Percentiles rank a stretch among this genome's conserved stretches.
Evolutionary conservation across 192 early-diverging fungal genomes (phyloP).

Genomic region (Spizellomyces sp.): DNA sequence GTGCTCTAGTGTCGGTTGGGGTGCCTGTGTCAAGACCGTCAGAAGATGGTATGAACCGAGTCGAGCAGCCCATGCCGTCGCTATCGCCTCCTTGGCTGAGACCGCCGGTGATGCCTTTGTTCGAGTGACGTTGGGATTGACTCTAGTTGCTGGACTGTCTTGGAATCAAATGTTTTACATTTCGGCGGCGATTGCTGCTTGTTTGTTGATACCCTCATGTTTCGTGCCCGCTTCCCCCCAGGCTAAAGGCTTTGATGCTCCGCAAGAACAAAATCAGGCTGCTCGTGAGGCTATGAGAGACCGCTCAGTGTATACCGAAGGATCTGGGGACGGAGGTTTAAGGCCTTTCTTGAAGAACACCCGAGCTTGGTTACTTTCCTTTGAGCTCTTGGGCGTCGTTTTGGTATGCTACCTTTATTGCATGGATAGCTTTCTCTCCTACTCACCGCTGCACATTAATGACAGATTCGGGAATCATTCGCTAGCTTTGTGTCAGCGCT

Average conservation of each 20-base stretch:
- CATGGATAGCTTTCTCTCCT: background rate
- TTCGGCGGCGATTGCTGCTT: constrained; percentile 9
- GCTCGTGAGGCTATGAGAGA: constrained; percentile 19
- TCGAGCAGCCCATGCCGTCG: constrained; percentile 25
- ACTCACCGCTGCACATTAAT: background rate
- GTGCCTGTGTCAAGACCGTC: constrained; percentile 28
- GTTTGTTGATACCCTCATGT: constrained; percentile 15
- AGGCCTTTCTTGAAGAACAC: constrained; percentile 15
- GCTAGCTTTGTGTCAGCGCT: constrained; percentile 25
- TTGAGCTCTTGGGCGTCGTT: constrained; percentile 22
- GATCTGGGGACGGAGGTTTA: background rate
- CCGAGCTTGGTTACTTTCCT: constrained; percentile 22
- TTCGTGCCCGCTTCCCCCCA: constrained; percentile 21
- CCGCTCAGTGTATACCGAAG: constrained; percentile 17
- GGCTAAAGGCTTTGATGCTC: constrained; percentile 23
- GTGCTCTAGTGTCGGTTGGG: constrained; percentile 34
- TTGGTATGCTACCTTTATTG: constrained; percentile 7
- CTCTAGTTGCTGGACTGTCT: constrained; percentile 9
- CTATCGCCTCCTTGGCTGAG: constrained; percentile 28
- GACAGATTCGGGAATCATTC: constrained; percentile 31
- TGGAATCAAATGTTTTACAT: constrained; percentile 30
- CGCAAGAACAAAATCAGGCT: constrained; percentile 16
- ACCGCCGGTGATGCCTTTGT: constrained; percentile 28
- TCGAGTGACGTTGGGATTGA: constrained; percentile 13
- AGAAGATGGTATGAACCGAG: constrained; percentile 29